Evolutionary conservation across 2,329 filamentous ascomycete genomes (phyloP).

Genomic region (Davidsoniella virescens): DNA sequence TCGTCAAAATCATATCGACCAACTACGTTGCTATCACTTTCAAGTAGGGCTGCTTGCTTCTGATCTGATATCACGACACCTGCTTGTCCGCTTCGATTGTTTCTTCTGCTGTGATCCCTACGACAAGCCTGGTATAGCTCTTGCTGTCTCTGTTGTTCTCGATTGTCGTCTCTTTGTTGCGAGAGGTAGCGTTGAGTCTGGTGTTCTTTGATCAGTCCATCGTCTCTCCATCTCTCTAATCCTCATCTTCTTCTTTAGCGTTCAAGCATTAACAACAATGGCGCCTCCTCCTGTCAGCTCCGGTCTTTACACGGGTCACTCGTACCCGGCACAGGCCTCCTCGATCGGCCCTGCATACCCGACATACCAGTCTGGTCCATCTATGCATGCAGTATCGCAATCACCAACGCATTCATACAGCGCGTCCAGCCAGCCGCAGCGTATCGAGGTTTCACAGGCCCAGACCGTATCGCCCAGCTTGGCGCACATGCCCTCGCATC

Average conservation of each 20-base stretch:
- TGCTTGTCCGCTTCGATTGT: no score
- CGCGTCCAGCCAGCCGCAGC: constrained; percentile 5
- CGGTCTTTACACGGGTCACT: not conserved
- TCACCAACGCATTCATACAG: constrained; percentile 2
- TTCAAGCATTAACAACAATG: not conserved
- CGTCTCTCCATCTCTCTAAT: not conserved
- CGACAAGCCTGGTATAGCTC: no score
- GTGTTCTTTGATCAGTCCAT: no score
- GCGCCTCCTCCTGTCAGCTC: constrained; percentile 7
- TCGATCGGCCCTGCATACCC: constrained; percentile 3
- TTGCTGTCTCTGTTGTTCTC: not conserved
- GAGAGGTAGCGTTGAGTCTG: no score
- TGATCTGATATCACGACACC: no score
- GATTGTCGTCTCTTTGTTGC: not conserved
- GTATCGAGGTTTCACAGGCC: constrained; percentile 9
- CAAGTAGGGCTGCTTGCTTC: no score
- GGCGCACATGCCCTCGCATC: constrained; percentile 8
- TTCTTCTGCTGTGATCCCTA: no score
- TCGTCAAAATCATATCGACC: no score
- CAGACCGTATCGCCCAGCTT: constrained; percentile 8
- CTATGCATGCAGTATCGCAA: constrained; percentile 6
- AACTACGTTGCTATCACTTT: no score
- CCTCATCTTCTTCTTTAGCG: not conserved
- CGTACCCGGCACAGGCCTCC: constrained; percentile 5
- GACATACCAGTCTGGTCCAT: constrained; percentile 1